These are phyloP conservation scores for Fusarium subglutinans DNA, from an alignment of 2,329 filamentous ascomycete genomes.

Conservation along the genomic window DNA sequence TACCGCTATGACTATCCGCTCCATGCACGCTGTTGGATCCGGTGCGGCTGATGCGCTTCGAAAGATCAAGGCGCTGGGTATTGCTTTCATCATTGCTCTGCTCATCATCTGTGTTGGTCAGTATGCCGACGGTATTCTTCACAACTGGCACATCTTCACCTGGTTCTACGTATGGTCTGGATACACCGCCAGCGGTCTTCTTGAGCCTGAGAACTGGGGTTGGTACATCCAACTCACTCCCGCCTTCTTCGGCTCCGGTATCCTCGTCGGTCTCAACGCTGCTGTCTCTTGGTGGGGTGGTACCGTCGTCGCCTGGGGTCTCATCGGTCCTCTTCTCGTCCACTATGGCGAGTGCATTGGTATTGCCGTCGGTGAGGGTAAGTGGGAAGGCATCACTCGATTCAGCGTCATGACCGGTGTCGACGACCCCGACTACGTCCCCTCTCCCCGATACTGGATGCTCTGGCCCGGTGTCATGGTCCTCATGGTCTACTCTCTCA, in stretches of 20 bases:
- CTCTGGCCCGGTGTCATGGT: conserved; percentile 57
- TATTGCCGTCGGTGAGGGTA: conserved; percentile 43
- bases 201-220: conserved; percentile 66
- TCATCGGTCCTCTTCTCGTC: conserved; percentile 58
- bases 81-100: conserved; percentile 61
- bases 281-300: conserved; percentile 67
- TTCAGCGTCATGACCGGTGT: conserved; percentile 48
- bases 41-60: conserved; percentile 62
- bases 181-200: conserved; percentile 59
- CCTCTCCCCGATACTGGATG: conserved; percentile 55
- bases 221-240: conserved; percentile 69
- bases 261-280: conserved; percentile 63
- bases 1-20: conserved; percentile 68
- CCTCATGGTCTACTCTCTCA: conserved; percentile 53
- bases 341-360: conserved; percentile 64
- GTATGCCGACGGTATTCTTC: conserved; percentile 68
- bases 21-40: conserved; percentile 66
- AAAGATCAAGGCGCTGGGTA: conserved; percentile 65
- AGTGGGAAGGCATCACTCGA: conserved; percentile 45
- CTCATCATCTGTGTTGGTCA: conserved; percentile 65
- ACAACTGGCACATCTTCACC: conserved; percentile 65
- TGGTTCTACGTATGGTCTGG: conserved; percentile 65
- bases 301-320: conserved; percentile 63
- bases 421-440: conserved; percentile 40
- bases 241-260: conserved; percentile 67